These are phyloP conservation scores for Stephania japonica DNA, from an alignment of 164 flowering plant species.

Conservation along the genomic window DNA sequence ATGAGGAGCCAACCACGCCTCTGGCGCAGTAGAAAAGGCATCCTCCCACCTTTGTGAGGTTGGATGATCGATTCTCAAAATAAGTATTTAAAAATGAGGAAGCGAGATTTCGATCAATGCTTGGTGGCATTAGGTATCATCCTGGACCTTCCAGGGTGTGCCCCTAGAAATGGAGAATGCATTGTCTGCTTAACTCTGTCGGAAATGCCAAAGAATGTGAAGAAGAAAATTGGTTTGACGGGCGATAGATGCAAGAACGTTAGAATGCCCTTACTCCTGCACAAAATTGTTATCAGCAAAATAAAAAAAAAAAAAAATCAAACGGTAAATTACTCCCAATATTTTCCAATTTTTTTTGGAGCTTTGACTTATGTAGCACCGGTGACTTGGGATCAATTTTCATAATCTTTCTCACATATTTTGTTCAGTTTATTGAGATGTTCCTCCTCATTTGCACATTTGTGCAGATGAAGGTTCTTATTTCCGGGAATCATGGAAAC, in stretches of 20 bases:
- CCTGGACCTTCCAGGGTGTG: neutral
- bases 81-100: neutral
- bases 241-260: neutral
- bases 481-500: neutral
- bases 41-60: too few species aligned
- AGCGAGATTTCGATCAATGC: neutral
- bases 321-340: neutral
- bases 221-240: too few species aligned
- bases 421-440: neutral
- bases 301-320: neutral
- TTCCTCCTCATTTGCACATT: neutral
- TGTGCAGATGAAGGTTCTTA: neutral
- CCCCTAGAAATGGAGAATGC: neutral
- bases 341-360: too few species aligned
- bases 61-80: too few species aligned
- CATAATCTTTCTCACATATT: neutral
- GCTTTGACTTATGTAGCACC: neutral
- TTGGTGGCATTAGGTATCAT: neutral
- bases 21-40: too few species aligned
- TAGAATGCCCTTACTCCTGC: neutral
- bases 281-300: too few species aligned
- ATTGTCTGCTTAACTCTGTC: neutral
- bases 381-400: neutral
- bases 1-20: neutral
- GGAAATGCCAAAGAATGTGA: neutral